Percentiles rank a stretch among this genome's conserved stretches.
phyloP scores from a whole-genome alignment of 495 filamentous ascomycete genomes.

The Aspergillus biplanus region DNA sequence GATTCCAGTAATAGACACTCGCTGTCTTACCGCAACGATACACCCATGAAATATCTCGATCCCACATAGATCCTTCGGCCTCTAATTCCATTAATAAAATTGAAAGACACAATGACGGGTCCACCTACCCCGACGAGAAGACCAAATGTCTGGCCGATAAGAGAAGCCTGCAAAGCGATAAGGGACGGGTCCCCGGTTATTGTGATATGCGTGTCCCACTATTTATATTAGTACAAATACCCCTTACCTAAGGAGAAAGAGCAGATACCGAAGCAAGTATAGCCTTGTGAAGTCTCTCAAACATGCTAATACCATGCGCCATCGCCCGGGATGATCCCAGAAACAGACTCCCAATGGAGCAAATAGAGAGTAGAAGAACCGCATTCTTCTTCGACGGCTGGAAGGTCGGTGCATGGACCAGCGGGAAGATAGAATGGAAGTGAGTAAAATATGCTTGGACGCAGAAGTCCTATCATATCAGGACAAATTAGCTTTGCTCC shows the following conservation, averaged over 20 bases:
- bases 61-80: slow-evolving; percentile 30
- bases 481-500: not conserved
- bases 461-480: not conserved
- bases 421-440: not conserved
- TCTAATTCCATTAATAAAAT: slow-evolving; percentile 15
- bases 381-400: slow-evolving; percentile 10
- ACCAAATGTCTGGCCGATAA: slow-evolving; percentile 43
- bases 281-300: slow-evolving; percentile 13
- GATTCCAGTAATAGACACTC: not conserved
- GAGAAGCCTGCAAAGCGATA: slow-evolving; percentile 36
- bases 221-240: not conserved
- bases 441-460: not conserved
- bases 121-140: slow-evolving; percentile 34
- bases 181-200: not conserved
- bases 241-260: not conserved
- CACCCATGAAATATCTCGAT: slow-evolving; percentile 41
- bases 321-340: slow-evolving; percentile 14
- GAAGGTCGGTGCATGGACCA: slow-evolving; percentile 9
- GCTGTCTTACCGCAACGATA: slow-evolving; percentile 29
- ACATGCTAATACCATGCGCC: slow-evolving; percentile 19
- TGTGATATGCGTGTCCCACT: slow-evolving; percentile 24
- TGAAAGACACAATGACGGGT: not conserved
- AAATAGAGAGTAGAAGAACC: slow-evolving; percentile 15
- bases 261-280: not conserved
- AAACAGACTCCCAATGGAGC: slow-evolving; percentile 21